Evolutionary conservation across 2,329 filamentous ascomycete genomes (phyloP).

Genomic region (Fusarium drepaniforme): DNA sequence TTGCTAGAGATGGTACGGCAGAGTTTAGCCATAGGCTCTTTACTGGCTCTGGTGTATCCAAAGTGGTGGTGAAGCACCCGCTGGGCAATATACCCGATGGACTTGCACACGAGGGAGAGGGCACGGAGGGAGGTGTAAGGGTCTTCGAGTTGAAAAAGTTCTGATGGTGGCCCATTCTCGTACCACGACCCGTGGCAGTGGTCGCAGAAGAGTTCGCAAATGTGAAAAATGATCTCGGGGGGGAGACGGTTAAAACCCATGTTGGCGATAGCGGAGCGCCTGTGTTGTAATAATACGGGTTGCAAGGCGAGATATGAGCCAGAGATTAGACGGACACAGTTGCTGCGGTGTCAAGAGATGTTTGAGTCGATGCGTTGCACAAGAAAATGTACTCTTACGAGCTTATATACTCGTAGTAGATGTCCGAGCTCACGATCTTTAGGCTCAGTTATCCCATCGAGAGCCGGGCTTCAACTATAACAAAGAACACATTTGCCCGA

Average conservation of each 20-base stretch:
- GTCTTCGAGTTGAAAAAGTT: too few relatives aligned
- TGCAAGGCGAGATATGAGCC: not conserved
- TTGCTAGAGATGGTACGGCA: slow-evolving; percentile 3
- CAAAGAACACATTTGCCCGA: not conserved
- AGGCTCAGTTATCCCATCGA: not conserved
- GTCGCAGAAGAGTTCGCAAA: not conserved
- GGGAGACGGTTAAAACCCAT: not conserved
- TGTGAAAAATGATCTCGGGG: not conserved
- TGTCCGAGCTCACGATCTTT: not conserved
- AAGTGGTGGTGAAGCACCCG: slow-evolving; percentile 10
- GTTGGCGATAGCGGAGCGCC: not conserved
- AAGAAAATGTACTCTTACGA: not conserved
- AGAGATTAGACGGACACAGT: not conserved
- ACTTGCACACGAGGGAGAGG: not conserved
- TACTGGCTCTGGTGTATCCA: not conserved
- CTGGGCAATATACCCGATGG: slow-evolving; percentile 10
- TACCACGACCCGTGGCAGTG: not conserved
- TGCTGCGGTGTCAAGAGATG: not conserved
- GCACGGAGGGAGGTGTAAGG: not conserved
- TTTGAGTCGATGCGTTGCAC: not conserved
- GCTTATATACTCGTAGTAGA: not conserved
- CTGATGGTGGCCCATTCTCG: not conserved
- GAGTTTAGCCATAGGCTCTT: not conserved
- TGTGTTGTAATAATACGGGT: not conserved
- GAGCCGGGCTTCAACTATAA: not conserved